phyloP scores from a whole-genome alignment of 371 early-diverging fungal species.

The Dichotomocladium elegans region DNA sequence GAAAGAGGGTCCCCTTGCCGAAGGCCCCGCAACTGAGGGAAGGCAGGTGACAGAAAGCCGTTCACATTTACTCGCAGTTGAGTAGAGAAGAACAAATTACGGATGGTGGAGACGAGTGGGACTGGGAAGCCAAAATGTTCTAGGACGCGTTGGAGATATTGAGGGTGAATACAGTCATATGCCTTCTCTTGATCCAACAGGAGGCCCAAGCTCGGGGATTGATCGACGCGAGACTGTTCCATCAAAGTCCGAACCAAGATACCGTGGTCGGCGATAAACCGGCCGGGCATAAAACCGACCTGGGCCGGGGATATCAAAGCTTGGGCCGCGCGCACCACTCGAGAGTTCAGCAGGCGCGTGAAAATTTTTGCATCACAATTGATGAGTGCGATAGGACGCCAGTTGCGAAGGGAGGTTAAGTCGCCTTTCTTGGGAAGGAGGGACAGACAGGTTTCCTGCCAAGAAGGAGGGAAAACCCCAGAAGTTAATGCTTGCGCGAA shows the following conservation, averaged over 20 bases:
- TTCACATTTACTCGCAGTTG: slow-evolving; percentile 14
- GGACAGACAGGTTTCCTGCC: slow-evolving; percentile 17
- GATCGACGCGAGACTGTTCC: background rate
- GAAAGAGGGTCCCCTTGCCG: slow-evolving; percentile 18
- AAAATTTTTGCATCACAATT: slow-evolving; percentile 15
- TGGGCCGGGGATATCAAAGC: slow-evolving; percentile 3
- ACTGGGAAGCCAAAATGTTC: background rate
- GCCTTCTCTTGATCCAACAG: background rate
- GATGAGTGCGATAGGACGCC: slow-evolving; percentile 22
- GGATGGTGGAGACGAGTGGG: background rate
- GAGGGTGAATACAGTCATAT: background rate
- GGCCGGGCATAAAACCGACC: slow-evolving; percentile 7
- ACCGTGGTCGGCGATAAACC: slow-evolving; percentile 8
- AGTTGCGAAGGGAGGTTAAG: slow-evolving; percentile 9
- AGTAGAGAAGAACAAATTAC: slow-evolving; percentile 4
- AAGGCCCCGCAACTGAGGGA: slow-evolving; percentile 6
- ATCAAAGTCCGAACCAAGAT: background rate
- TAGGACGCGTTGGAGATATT: background rate
- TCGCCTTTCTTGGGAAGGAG: slow-evolving; percentile 18
- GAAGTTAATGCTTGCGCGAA: slow-evolving; percentile 12
- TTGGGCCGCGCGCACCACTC: background rate
- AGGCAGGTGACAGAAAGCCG: slow-evolving; percentile 4
- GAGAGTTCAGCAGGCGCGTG: slow-evolving; percentile 9
- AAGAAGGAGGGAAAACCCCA: slow-evolving; percentile 10
- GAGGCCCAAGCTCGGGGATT: background rate